Conservation (phyloP, 2,329 filamentous ascomycete species). For the Incumbomyces delicatus region DNA sequence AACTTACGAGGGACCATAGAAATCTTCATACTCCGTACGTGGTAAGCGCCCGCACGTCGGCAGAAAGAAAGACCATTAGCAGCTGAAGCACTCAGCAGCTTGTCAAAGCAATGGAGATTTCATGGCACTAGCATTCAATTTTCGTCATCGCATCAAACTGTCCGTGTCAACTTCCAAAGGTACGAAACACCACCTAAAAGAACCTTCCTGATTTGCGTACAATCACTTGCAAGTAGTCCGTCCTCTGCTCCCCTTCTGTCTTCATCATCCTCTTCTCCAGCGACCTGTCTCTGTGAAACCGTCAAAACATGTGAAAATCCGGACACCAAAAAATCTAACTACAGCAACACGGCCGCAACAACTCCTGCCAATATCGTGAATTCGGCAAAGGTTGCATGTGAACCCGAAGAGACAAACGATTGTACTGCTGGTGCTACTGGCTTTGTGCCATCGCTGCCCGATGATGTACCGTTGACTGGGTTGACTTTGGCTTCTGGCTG, state of each 20-base stretch:
- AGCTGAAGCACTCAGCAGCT: neutral
- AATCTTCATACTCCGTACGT: no score
- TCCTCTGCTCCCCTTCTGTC: neutral
- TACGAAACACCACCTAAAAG: neutral
- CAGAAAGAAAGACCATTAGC: no score
- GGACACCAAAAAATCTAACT: neutral
- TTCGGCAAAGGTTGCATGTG: neutral
- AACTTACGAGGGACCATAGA: no score
- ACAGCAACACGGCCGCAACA: slow-evolving; percentile 1
- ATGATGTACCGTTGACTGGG: slow-evolving; percentile 3
- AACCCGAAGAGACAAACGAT: slow-evolving; percentile 1
- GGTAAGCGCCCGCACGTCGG: no score
- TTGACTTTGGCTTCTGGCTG: neutral
- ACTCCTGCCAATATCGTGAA: slow-evolving; percentile 4
- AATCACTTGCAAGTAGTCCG: neutral
- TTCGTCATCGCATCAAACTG: slow-evolving; percentile 2
- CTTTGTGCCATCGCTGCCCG: neutral
- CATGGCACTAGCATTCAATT: neutral
- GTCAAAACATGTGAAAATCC: neutral
- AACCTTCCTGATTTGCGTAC: neutral
- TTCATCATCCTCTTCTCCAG: neutral
- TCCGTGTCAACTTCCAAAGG: neutral
- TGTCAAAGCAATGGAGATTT: no score
- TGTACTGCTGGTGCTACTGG: neutral
- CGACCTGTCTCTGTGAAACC: no score